phyloP scores from a whole-genome alignment of 192 early-diverging fungal species.

The Coemansia sp. region DNA sequence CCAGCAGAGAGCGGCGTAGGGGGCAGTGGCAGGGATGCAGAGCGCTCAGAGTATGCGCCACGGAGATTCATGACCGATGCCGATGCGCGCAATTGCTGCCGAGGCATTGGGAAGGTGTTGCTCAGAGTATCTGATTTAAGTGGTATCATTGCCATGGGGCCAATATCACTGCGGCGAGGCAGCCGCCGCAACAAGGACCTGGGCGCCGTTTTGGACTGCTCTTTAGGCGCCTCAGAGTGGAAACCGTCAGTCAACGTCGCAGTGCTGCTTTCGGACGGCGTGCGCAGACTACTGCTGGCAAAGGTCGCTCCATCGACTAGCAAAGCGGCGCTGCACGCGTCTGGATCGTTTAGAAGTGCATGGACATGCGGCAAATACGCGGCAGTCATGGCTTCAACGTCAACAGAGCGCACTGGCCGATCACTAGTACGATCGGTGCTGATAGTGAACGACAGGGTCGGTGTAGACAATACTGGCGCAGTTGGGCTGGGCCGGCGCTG shows the following conservation, averaged over 20 bases:
- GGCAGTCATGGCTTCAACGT: conserved; percentile 39
- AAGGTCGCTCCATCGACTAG: neutral
- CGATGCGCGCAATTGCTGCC: conserved; percentile 13
- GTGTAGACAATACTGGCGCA: neutral
- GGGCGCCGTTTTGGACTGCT: conserved; percentile 1
- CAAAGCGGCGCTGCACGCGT: neutral
- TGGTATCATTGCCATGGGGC: neutral
- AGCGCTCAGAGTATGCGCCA: neutral
- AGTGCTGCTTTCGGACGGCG: conserved; percentile 28
- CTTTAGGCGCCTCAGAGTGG: neutral
- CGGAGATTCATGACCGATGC: conserved; percentile 12
- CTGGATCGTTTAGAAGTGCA: neutral
- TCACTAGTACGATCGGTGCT: conserved; percentile 20
- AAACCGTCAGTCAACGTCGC: conserved; percentile 21
- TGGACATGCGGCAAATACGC: conserved; percentile 39
- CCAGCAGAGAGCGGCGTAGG: conserved; percentile 2
- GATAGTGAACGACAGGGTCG: conserved; percentile 35
- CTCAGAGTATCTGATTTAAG: neutral
- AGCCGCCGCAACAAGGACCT: neutral
- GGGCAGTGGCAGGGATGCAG: neutral
- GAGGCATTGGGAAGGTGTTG: neutral
- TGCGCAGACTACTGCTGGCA: conserved; percentile 6
- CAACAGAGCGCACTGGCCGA: conserved; percentile 18
- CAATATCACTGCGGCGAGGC: conserved; percentile 25
- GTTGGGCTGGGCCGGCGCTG: neutral